Evolutionary conservation across 78 protist species (phyloP), one percentile per base, ranked within the genome.

Genomic region (Dictyostelium citrinum): DNA sequence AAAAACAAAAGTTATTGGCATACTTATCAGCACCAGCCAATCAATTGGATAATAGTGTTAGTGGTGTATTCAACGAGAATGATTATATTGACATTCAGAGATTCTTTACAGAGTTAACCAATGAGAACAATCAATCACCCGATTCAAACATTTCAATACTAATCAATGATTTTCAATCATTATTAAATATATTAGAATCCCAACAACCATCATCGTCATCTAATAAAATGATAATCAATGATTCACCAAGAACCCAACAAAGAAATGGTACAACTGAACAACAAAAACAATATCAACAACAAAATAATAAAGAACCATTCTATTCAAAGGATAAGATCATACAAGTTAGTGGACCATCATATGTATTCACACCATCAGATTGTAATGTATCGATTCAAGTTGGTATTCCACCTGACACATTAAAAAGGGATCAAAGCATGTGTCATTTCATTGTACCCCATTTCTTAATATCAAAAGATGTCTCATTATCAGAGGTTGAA

Each of bases 391-490:
- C 93, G 0, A 72, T 96, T 24, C 97, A 96, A 80, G 71, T 96
- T 31, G 96, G 97, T 31, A 72, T 93, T 1, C 97, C 97, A 22
- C 97, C 97, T 8, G 97, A 96, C 70, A 90, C 96, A 3, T 90
- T 96, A 35, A 96, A 96, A 83, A 90, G 81, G 5, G 90, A 91
- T 22, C 55, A 67, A 27, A 49, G 61, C 2, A 37, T 16, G 1
- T 70, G 37, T 33, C 77, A 70, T 70, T 70, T 70, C 37, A 55
- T 67, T 20, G 95, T 94, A 14, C 96, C 95, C 22, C 95, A 81
- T 37, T 45, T 70, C 10, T 77, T 94, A 60, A 61, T 64, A 12
- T 71, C 96, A 39, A 31, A 45, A 6, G 90, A 81, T 79, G 85
- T 94, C 10, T 76, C 82, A 43, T 68, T 83, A 14, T 90, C 93